Evolutionary conservation across 805 yeast species (phyloP).

Genomic region (Barnettozyma populi): DNA sequence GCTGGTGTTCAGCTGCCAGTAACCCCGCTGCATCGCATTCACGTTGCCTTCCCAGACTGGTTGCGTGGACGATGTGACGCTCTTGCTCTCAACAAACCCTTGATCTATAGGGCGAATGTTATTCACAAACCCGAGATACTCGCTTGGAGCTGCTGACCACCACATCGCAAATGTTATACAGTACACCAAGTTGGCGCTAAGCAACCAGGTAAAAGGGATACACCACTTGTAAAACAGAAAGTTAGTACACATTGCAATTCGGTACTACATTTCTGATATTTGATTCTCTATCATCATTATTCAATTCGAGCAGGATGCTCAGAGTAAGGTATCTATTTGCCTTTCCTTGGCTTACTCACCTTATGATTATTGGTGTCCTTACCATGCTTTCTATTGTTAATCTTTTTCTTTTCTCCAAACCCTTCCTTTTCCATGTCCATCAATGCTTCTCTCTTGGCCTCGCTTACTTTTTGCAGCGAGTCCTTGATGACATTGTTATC

Average conservation of each 20-base stretch:
- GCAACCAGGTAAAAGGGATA: neutral
- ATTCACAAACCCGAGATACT: neutral
- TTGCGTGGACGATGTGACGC: neutral
- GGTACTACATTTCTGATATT: neutral
- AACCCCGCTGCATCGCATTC: neutral
- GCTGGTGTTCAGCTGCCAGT: neutral
- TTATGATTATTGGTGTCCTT: constrained; percentile 1
- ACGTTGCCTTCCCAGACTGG: neutral
- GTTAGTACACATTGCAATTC: too few relatives aligned
- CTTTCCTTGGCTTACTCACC: neutral
- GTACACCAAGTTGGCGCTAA: neutral
- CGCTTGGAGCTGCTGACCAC: neutral
- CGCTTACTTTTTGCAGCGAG: constrained; percentile 62
- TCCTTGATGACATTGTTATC: constrained; percentile 75
- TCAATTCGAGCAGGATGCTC: neutral
- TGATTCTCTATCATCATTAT: neutral
- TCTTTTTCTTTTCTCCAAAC: constrained; percentile 69
- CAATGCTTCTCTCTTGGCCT: constrained; percentile 83
- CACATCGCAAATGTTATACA: neutral
- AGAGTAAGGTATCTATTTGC: neutral
- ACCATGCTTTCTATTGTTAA: constrained; percentile 36
- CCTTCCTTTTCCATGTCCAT: constrained; percentile 92
- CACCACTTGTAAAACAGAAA: neutral
- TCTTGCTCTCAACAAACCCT: neutral
- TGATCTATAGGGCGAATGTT: neutral